These are phyloP conservation scores for Oryza nivara DNA, from an alignment of 176 grass and related monocot genomes.

Conservation along the genomic window DNA sequence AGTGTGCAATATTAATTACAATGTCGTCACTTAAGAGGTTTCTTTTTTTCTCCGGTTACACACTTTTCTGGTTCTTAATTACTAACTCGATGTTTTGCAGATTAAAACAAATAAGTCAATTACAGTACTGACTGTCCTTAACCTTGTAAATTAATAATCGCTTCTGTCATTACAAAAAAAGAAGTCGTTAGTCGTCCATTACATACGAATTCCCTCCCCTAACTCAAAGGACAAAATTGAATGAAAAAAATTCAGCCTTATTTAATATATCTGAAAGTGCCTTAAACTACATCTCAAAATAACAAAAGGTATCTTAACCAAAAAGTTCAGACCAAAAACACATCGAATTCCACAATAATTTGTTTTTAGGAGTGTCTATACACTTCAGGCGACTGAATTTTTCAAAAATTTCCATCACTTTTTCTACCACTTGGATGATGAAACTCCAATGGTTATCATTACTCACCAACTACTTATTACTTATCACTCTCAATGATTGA, in stretches of 20 bases:
- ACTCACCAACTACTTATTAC: no score
- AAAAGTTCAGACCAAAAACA: neutral
- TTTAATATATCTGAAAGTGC: neutral
- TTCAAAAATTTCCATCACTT: no score
- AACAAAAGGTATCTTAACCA: neutral
- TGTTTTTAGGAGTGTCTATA: no score
- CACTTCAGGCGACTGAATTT: no score
- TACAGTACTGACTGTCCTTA: neutral
- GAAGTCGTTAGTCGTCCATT: neutral
- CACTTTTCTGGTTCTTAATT: neutral
- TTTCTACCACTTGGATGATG: no score
- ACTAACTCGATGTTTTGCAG: neutral
- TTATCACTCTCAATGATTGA: no score
- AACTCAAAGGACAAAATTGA: neutral
- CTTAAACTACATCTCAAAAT: neutral
- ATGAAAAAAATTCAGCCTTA: neutral
- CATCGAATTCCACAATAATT: neutral
- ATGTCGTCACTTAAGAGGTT: neutral
- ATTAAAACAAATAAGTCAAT: neutral
- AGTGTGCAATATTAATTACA: no score
- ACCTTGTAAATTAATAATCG: no score
- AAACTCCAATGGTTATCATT: no score
- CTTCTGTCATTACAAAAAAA: neutral
- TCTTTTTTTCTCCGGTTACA: conserved; percentile 1
- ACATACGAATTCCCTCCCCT: neutral